phyloP scores from a whole-genome alignment of 1,284 basidiomycete species.

The Grifola frondosa region DNA sequence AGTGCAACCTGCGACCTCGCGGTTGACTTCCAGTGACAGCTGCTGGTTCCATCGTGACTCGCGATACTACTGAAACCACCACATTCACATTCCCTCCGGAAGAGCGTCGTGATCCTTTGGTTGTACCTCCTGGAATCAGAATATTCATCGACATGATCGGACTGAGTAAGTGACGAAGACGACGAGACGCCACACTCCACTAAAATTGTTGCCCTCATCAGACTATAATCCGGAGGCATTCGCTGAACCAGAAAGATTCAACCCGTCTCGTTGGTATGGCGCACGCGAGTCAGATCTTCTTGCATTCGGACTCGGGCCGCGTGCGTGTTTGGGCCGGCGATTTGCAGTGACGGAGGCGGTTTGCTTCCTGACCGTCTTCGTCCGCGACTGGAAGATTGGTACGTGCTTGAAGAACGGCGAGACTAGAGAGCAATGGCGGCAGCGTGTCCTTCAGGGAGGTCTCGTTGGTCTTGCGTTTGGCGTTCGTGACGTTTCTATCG shows the following conservation, averaged over 20 bases:
- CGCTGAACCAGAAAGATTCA: constrained; percentile 29
- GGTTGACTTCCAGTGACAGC: constrained; percentile 6
- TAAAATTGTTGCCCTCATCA: constrained; percentile 4
- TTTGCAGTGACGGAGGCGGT: constrained; percentile 32
- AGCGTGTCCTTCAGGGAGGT: too few species aligned
- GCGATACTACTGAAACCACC: constrained; percentile 11
- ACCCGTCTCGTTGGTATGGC: constrained; percentile 33
- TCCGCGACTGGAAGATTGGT: constrained; percentile 29
- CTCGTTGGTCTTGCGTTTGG: too few species aligned
- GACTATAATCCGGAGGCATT: constrained; percentile 24
- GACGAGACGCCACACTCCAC: too few species aligned
- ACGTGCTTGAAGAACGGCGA: constrained; percentile 10
- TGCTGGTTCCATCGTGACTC: constrained; percentile 10
- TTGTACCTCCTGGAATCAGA: constrained; percentile 9
- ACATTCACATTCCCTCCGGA: constrained; percentile 3
- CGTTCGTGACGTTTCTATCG: too few species aligned
- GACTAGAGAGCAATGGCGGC: constrained; percentile 11
- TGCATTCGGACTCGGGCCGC: constrained; percentile 23
- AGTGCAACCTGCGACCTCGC: background rate
- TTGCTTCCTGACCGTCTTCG: constrained; percentile 26
- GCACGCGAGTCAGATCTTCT: constrained; percentile 19
- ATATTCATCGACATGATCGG: constrained; percentile 18
- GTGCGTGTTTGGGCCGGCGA: constrained; percentile 29
- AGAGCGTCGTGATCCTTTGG: constrained; percentile 5
- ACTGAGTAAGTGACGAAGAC: constrained; percentile 9